Percentiles rank a stretch among this genome's conserved stretches.
These are phyloP conservation scores for Geoglossum glabrum DNA, from an alignment of 495 filamentous ascomycete species.

Conservation along the genomic window DNA sequence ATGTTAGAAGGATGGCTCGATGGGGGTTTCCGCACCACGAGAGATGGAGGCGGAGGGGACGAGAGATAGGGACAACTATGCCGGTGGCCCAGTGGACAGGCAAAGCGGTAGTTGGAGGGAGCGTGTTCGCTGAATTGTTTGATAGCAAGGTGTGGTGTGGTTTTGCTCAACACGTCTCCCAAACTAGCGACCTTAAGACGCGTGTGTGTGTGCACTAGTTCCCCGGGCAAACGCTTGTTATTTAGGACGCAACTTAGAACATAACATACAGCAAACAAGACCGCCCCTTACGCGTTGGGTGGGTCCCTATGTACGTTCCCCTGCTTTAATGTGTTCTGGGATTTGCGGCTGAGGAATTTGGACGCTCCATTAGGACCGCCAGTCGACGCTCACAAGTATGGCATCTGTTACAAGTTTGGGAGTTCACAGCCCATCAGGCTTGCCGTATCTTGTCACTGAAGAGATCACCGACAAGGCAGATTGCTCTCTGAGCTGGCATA, in stretches of 20 bases:
- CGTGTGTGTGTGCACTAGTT: background rate
- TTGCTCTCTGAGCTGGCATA: constrained; percentile 46
- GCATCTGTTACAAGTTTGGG: constrained; percentile 74
- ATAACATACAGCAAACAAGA: background rate
- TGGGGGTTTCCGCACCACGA: background rate
- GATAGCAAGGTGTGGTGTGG: background rate
- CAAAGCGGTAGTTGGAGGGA: background rate
- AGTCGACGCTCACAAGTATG: constrained; percentile 30
- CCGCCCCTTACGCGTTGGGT: background rate
- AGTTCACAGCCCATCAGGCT: constrained; percentile 62
- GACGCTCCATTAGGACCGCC: background rate
- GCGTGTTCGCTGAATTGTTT: background rate
- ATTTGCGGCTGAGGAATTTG: background rate
- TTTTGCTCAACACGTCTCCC: background rate
- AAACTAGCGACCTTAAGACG: background rate
- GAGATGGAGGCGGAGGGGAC: background rate
- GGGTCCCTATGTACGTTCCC: background rate
- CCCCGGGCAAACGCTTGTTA: background rate
- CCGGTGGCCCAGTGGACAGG: background rate
- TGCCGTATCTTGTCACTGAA: constrained; percentile 70
- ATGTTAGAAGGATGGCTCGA: background rate
- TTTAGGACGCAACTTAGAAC: background rate
- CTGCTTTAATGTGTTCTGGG: background rate
- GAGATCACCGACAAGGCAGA: constrained; percentile 53
- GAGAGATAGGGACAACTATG: background rate